These are phyloP conservation scores for Cucurbita pepo DNA, from an alignment of 306 rosid species.

Conservation along the genomic window DNA sequence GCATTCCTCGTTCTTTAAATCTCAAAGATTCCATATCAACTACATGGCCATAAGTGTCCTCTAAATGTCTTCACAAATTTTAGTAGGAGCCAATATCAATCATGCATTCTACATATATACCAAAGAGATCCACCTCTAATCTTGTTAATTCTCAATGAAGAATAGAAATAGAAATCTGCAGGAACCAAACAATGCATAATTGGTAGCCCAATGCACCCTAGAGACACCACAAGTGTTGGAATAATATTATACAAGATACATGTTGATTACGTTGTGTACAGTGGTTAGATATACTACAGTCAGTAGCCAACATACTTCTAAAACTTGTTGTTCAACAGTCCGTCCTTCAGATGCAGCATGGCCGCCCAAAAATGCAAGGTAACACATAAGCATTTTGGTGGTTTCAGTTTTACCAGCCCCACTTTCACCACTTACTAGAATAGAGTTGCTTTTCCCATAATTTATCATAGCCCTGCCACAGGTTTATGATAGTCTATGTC, in stretches of 20 bases:
- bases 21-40: not conserved
- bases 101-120: not conserved
- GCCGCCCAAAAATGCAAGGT: conserved; percentile 87
- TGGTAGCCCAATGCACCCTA: not conserved
- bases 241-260: not conserved
- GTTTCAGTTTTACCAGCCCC: conserved; percentile 97
- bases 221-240: not conserved
- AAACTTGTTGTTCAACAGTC: conserved; percentile 71
- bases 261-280: not conserved
- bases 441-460: conserved; percentile 68
- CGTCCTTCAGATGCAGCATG: conserved; percentile 51
- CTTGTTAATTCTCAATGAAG: not conserved
- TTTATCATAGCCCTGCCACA: conserved; percentile 62
- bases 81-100: too few species aligned
- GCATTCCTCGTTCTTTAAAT: not conserved
- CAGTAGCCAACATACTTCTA: conserved; percentile 58
- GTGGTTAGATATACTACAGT: conserved; percentile 2
- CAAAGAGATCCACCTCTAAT: not conserved
- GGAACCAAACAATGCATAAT: too few species aligned
- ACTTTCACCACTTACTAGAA: conserved; percentile 90
- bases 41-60: too few species aligned
- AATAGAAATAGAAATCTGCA: not conserved
- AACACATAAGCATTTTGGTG: conserved; percentile 85
- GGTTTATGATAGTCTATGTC: conserved; percentile 12
- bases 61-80: not conserved